Percentiles rank a stretch among this genome's conserved stretches.
Conservation (phyloP, 805 yeast genomes). For the Schizosaccharomyces pombe region DNA sequence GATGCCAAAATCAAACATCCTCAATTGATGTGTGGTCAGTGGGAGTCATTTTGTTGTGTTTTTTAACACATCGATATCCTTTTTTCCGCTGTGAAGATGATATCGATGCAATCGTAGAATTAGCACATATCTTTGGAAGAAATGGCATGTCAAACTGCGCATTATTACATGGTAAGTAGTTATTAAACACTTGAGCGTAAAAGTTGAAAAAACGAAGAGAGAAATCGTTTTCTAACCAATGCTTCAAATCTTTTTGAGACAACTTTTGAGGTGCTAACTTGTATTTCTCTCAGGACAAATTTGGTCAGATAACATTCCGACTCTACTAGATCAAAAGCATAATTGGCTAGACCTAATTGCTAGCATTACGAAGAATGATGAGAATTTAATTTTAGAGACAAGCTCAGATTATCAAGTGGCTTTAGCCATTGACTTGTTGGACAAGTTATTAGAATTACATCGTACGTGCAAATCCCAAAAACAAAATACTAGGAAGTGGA, state of each 20-base stretch:
- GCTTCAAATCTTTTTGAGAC: no score
- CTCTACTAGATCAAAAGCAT: background rate
- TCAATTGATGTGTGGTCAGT: constrained; percentile 1
- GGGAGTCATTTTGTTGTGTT: background rate
- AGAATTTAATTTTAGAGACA: background rate
- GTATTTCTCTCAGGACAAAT: background rate
- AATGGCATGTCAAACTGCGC: constrained; percentile 3
- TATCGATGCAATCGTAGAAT: constrained; percentile 1
- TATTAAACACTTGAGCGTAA: background rate
- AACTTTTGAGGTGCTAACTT: background rate
- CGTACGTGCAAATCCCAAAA: background rate
- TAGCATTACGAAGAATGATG: background rate
- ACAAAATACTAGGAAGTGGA: no score
- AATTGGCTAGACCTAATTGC: background rate
- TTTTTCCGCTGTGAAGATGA: constrained; percentile 3
- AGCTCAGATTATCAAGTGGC: background rate
- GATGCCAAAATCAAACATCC: background rate
- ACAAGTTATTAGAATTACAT: background rate
- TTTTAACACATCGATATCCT: constrained; percentile 2
- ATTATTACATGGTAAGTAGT: constrained; percentile 1
- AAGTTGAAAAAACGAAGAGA: no score
- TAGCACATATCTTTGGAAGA: constrained; percentile 3
- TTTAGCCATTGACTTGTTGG: constrained; percentile 2
- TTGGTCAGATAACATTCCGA: constrained; percentile 1
- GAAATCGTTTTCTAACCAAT: no score